A percentile compares a stretch with the other conserved stretches of the same genome.
Evolutionary conservation across 495 filamentous ascomycete genomes (phyloP).

Genomic region (Hamigera avellanea): DNA sequence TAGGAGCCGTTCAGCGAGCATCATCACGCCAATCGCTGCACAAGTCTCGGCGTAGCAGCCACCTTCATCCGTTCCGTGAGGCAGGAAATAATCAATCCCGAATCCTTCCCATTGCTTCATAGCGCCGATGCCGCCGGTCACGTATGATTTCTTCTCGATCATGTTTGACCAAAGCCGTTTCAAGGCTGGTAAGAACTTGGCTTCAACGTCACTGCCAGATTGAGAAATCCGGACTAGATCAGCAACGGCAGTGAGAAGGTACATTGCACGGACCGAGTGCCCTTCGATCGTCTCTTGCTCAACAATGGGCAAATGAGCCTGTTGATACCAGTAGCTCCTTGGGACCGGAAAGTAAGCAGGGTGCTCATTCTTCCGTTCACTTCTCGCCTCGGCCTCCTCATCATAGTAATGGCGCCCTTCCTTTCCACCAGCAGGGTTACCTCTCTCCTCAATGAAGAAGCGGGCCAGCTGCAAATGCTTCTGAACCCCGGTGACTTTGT

Average conservation of each 20-base stretch:
- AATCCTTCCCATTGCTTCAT: constrained; percentile 52
- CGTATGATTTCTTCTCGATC: constrained; percentile 46
- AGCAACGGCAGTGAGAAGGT: constrained; percentile 32
- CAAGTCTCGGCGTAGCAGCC: constrained; percentile 55
- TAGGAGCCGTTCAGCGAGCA: constrained; percentile 43
- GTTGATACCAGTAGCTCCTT: constrained; percentile 36
- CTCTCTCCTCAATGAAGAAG: constrained; percentile 48
- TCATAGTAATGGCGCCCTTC: constrained; percentile 40
- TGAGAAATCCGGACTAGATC: constrained; percentile 19
- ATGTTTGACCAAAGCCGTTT: constrained; percentile 44
- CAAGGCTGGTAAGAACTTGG: constrained; percentile 17
- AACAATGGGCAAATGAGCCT: constrained; percentile 42
- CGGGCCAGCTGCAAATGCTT: constrained; percentile 37
- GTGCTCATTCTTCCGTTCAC: constrained; percentile 34
- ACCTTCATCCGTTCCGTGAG: constrained; percentile 43
- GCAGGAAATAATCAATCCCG: constrained; percentile 46
- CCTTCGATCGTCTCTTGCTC: constrained; percentile 45
- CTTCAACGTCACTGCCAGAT: constrained; percentile 11
- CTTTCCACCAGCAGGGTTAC: constrained; percentile 34
- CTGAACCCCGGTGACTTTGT: constrained; percentile 30
- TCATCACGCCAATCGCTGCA: constrained; percentile 48
- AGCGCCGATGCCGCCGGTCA: constrained; percentile 49
- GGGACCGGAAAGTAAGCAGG: constrained; percentile 30
- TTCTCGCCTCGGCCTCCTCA: constrained; percentile 35
- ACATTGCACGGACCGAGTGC: constrained; percentile 50